A percentile compares a stretch with the other conserved stretches of the same genome.
Conservation (phyloP, 2,329 filamentous ascomycete genomes). For the Drechslerella stenobrocha region DNA sequence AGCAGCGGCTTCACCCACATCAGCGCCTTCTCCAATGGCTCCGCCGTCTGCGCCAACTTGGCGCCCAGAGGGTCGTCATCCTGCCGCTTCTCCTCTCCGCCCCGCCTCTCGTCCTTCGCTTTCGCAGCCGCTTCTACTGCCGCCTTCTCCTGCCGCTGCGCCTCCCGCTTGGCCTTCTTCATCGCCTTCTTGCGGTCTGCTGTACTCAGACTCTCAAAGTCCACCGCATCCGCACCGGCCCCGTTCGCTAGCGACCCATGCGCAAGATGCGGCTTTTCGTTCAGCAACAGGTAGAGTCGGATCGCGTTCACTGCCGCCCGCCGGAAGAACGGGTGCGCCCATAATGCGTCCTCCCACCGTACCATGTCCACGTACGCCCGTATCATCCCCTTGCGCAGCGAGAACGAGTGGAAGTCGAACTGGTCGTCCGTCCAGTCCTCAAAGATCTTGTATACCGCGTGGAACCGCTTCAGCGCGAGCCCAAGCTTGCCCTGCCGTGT, state of each 20-base stretch:
- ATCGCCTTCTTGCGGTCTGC: slow-evolving; percentile 80
- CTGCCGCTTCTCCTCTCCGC: slow-evolving; percentile 74
- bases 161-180: slow-evolving; percentile 87
- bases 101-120: slow-evolving; percentile 79
- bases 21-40: slow-evolving; percentile 81
- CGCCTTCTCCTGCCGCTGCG: slow-evolving; percentile 72
- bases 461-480: slow-evolving; percentile 88
- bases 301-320: slow-evolving; percentile 80
- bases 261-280: slow-evolving; percentile 70
- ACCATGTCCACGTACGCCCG: slow-evolving; percentile 95
- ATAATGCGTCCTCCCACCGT: slow-evolving; percentile 87
- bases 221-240: slow-evolving; percentile 58
- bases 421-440: slow-evolving; percentile 98
- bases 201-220: slow-evolving; percentile 61
- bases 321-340: slow-evolving; percentile 90
- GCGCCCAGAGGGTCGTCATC: slow-evolving; percentile 84
- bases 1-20: slow-evolving; percentile 82
- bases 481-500: slow-evolving; percentile 78
- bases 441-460: slow-evolving; percentile 86
- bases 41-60: slow-evolving; percentile 76
- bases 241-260: slow-evolving; percentile 66
- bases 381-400: slow-evolving; percentile 92
- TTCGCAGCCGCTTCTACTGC: slow-evolving; percentile 77
- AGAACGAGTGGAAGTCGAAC: slow-evolving; percentile 98
- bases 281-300: slow-evolving; percentile 75